A percentile compares a stretch with the other conserved stretches of the same genome.
Conservation (phyloP, 495 filamentous ascomycete genomes). For the Barbatosphaeria neglecta region DNA sequence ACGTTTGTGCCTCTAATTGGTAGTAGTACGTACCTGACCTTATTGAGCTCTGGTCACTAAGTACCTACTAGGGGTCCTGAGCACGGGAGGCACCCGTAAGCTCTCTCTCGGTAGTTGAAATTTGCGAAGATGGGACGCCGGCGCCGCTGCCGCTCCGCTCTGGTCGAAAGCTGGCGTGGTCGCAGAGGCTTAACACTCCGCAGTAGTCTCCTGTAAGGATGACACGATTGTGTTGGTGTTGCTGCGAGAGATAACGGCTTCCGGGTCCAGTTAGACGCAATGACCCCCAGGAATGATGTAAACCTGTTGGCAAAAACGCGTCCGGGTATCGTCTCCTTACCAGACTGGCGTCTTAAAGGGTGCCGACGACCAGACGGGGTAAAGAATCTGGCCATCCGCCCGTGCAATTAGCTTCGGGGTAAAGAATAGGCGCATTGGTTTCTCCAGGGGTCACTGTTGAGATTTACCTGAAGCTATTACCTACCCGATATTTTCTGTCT, state of each 20-base stretch:
- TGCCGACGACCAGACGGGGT: neutral
- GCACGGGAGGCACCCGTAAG: neutral
- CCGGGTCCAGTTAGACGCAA: neutral
- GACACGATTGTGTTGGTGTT: too few species aligned
- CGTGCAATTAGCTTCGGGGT: too few species aligned
- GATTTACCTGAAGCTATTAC: too few species aligned
- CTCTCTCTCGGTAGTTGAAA: neutral
- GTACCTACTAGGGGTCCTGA: too few species aligned
- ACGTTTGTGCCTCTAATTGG: too few species aligned
- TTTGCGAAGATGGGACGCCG: neutral
- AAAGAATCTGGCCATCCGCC: neutral
- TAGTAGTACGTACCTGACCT: too few species aligned
- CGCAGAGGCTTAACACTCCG: neutral
- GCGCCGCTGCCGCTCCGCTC: neutral
- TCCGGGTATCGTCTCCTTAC: neutral
- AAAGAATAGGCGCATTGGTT: neutral
- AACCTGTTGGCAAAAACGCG: neutral
- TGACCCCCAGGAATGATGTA: neutral
- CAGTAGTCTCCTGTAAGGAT: slow-evolving; percentile 1
- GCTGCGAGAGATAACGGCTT: neutral
- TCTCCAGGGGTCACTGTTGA: neutral
- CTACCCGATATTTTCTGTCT: too few species aligned
- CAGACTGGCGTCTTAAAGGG: neutral
- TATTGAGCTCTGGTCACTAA: too few species aligned
- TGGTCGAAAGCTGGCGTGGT: neutral